Base-by-base conservation (phyloP, 331 rosid genomes). In the Quercus tomentella region DNA sequence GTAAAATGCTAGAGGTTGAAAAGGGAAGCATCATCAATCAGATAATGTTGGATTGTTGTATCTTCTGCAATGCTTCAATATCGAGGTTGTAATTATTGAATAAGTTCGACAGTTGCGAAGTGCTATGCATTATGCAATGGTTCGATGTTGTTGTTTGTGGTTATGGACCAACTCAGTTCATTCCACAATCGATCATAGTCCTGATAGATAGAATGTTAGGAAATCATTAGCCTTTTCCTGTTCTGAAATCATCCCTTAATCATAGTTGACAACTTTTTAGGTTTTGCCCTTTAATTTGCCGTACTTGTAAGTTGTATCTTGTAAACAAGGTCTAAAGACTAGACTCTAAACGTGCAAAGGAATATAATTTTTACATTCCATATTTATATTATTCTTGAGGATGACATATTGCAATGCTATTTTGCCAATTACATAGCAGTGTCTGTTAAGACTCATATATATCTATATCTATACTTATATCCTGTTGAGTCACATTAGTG, bases 21-120 rank as follows among this genome's bases (percentile, higher is more conserved):
- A 84, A 85, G 62, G 99, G 99, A 56, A 95, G 99, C 74, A 81
- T 90, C 69, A 75, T 95, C 72, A 90, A 93, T 88, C 79, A 76
- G 2, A 79, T 93, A 55, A 74, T 84, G 56, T 86, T 79, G 21
- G 77, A 72, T 72, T 78, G 86, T 67, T 89, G 97, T 58, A 77
- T 91, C 60, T 87, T 88, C 80, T 91, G 93, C 77, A 90, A 90
- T 77, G 73, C 70, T 56, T 83, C 86, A 31, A 7, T 60, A 33
- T 80, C 67, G 18, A 77, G 76, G 21, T 75, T 86, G 89, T 82
- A 82, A 75, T 41, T 82, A 83, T 63, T 12, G 56, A 28, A 52
- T 37, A 58, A 74, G 60, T 51, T 56, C 62, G 49, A 23, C 7
- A 70, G 66, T 63, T 67, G 33, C 35, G 43, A 63, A 22, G 33